These are phyloP conservation scores for Coleophoma eucalyptorum DNA, from an alignment of 2,329 filamentous ascomycete species.

Conservation along the genomic window DNA sequence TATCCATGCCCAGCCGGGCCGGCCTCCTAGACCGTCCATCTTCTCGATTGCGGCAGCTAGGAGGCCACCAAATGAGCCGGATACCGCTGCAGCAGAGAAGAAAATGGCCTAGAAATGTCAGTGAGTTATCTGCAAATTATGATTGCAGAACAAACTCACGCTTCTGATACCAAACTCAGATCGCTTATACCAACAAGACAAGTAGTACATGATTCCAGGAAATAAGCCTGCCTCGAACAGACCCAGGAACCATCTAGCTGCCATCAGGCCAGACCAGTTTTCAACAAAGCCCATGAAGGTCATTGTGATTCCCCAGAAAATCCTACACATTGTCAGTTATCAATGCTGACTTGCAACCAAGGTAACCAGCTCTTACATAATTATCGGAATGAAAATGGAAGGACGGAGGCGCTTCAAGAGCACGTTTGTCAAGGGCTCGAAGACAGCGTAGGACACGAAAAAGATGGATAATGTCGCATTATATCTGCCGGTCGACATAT, in stretches of 20 bases:
- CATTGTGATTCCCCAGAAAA: slow-evolving; percentile 66
- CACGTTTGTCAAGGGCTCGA: slow-evolving; percentile 75
- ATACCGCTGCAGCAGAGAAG: slow-evolving; percentile 77
- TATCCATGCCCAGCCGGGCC: slow-evolving; percentile 60
- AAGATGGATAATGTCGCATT: slow-evolving; percentile 78
- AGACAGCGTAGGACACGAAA: slow-evolving; percentile 80
- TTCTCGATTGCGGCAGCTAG: slow-evolving; percentile 68
- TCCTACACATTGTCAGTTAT: slow-evolving; percentile 29
- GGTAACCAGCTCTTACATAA: slow-evolving; percentile 60
- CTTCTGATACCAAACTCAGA: slow-evolving; percentile 77
- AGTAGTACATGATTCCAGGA: slow-evolving; percentile 74
- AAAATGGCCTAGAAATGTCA: slow-evolving; percentile 55
- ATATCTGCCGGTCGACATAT: slow-evolving; percentile 63
- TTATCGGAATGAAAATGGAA: slow-evolving; percentile 74
- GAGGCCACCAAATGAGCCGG: slow-evolving; percentile 74
- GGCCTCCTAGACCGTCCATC: slow-evolving; percentile 60
- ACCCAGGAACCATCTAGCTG: slow-evolving; percentile 68
- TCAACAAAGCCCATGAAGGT: slow-evolving; percentile 63
- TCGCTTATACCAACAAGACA: slow-evolving; percentile 81
- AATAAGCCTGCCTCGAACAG: slow-evolving; percentile 73
- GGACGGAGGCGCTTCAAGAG: slow-evolving; percentile 74
- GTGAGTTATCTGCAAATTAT: not conserved
- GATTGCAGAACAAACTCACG: slow-evolving; percentile 23
- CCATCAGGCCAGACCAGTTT: slow-evolving; percentile 62
- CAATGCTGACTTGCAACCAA: slow-evolving; percentile 30